phyloP scores from a whole-genome alignment of 306 rosid species.

The Hylodesmum podocarpum region DNA sequence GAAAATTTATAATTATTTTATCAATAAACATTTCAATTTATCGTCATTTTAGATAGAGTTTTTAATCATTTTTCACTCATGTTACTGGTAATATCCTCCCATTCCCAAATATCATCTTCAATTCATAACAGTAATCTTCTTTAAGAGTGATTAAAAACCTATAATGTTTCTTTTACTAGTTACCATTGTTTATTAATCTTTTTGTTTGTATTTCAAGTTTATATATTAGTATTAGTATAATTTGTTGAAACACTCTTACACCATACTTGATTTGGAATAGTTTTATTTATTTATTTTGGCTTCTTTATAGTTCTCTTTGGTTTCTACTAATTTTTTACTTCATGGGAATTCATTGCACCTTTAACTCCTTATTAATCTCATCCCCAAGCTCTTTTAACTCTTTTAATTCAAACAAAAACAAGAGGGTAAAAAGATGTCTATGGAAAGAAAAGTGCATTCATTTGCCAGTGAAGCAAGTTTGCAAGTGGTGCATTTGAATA shows the following conservation, averaged over 20 bases:
- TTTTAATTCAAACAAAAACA: background rate
- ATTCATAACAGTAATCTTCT: background rate
- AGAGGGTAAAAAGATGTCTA: background rate
- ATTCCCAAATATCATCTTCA: no score
- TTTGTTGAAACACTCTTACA: background rate
- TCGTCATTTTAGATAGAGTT: no score
- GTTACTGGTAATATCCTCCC: no score
- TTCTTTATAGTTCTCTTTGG: background rate
- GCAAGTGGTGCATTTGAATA: constrained; percentile 50
- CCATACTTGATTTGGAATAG: background rate
- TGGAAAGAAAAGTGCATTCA: constrained; percentile 18
- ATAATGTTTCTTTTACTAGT: background rate
- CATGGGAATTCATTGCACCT: no score
- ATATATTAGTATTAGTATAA: background rate
- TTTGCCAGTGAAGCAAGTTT: constrained; percentile 26
- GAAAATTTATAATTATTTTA: background rate
- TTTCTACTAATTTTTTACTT: background rate
- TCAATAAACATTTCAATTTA: background rate
- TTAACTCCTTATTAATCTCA: background rate
- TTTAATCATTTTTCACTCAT: background rate
- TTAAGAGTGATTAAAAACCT: background rate
- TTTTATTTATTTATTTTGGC: background rate
- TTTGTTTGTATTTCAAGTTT: background rate
- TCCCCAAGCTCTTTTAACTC: background rate
- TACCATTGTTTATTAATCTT: background rate